A percentile compares a stretch with the other conserved stretches of the same genome.
These are phyloP conservation scores for Mollisiaceae sp. DNA, from an alignment of 2,329 filamentous ascomycete genomes.

Conservation along the genomic window DNA sequence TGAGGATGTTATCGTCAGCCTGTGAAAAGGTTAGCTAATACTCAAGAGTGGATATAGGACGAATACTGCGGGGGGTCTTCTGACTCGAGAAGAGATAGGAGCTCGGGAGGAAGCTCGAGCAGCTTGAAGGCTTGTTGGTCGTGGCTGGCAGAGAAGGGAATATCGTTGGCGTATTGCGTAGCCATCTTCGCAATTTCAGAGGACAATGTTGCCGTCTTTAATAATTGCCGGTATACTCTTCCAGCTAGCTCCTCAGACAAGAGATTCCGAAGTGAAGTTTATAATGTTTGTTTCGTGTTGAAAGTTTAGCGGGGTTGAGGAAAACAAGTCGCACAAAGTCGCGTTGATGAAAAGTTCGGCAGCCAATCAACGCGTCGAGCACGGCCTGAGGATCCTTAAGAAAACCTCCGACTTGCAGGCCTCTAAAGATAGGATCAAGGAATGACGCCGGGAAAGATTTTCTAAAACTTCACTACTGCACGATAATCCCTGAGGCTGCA, in stretches of 20 bases:
- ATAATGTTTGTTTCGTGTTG: constrained; percentile 26
- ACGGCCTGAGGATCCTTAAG: not conserved
- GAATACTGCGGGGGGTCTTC: constrained; percentile 57
- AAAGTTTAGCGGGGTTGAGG: constrained; percentile 30
- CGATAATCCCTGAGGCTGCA: constrained; percentile 17
- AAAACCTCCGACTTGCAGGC: constrained; percentile 5
- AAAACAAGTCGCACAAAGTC: not conserved
- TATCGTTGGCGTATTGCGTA: constrained; percentile 46
- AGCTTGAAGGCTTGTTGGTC: constrained; percentile 61
- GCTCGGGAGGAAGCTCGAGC: constrained; percentile 65
- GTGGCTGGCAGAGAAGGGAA: constrained; percentile 56
- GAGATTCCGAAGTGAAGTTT: not conserved
- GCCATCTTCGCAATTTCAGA: constrained; percentile 29
- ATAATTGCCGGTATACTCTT: not conserved
- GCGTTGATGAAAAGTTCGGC: constrained; percentile 28
- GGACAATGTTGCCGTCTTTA: not conserved
- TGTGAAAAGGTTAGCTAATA: constrained; percentile 21
- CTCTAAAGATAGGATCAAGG: constrained; percentile 18
- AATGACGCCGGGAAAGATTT: constrained; percentile 14
- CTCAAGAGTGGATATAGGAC: constrained; percentile 7
- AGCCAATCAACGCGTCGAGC: constrained; percentile 37
- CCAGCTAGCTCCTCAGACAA: not conserved
- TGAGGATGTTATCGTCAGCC: constrained; percentile 46
- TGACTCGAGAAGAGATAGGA: constrained; percentile 60
- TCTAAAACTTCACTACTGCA: constrained; percentile 16